Conservation (phyloP, 495 filamentous ascomycete species). For the Penicillium parvum region DNA sequence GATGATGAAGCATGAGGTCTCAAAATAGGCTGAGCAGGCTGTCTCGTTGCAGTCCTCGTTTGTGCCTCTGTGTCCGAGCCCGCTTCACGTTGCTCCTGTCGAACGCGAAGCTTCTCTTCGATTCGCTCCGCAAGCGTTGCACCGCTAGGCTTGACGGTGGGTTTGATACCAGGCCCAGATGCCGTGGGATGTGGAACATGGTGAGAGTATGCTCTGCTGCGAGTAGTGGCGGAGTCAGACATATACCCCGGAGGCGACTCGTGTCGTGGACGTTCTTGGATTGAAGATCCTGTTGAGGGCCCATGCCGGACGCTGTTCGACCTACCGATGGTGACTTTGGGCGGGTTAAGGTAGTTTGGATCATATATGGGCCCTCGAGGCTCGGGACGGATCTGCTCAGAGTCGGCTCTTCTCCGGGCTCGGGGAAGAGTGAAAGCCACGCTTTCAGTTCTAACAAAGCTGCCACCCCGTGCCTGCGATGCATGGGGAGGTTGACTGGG, state of each 20-base stretch:
- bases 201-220: constrained; percentile 7
- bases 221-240: constrained; percentile 24
- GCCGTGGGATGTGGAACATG: neutral
- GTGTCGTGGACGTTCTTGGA: constrained; percentile 1
- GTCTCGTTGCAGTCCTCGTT: neutral
- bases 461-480: neutral
- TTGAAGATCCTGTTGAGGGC: neutral
- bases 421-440: constrained; percentile 6
- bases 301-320: constrained; percentile 20
- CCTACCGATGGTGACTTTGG: constrained; percentile 8
- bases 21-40: constrained; percentile 1
- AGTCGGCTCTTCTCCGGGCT: neutral
- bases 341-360: neutral
- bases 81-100: constrained; percentile 25
- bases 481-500: neutral
- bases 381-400: constrained; percentile 1
- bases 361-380: constrained; percentile 8
- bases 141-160: constrained; percentile 3
- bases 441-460: neutral
- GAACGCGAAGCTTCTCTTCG: constrained; percentile 34
- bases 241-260: constrained; percentile 17
- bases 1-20: constrained; percentile 1
- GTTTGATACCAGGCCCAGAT: neutral
- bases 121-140: constrained; percentile 33
- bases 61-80: constrained; percentile 18